Evolutionary conservation across 805 yeast genomes (phyloP).

Genomic region (Candida coquimbonensis): DNA sequence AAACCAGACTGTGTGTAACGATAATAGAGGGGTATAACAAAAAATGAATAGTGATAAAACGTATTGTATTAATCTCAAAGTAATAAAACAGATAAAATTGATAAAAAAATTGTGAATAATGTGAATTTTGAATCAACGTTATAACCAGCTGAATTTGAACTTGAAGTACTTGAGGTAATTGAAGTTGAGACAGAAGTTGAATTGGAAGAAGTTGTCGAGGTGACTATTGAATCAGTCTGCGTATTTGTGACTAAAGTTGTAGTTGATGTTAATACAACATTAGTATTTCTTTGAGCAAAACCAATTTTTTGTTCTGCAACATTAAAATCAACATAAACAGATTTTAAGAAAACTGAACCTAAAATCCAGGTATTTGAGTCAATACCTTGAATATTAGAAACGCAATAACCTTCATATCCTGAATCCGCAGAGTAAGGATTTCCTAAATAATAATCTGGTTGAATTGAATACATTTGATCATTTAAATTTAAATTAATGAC

Average conservation of each 20-base stretch:
- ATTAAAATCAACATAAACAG: slow-evolving; percentile 52
- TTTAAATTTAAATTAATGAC: slow-evolving; percentile 36
- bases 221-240: neutral
- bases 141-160: neutral
- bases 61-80: neutral
- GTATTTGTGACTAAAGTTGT: neutral
- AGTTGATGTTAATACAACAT: slow-evolving; percentile 23
- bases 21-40: no score
- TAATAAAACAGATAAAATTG: neutral
- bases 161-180: neutral
- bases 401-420: slow-evolving; percentile 44
- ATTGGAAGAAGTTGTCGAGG: neutral
- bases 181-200: neutral
- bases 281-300: slow-evolving; percentile 38
- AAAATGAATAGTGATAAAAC: neutral
- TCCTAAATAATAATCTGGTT: slow-evolving; percentile 43
- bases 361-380: slow-evolving; percentile 46
- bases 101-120: neutral
- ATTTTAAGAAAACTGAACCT: slow-evolving; percentile 55
- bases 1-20: no score
- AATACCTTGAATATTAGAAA: slow-evolving; percentile 59
- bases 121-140: neutral
- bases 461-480: slow-evolving; percentile 37
- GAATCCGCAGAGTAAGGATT: slow-evolving; percentile 32
- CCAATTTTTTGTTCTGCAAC: slow-evolving; percentile 44